Conservation (phyloP, 2,329 filamentous ascomycete genomes). For the Diplodia intermedia region DNA sequence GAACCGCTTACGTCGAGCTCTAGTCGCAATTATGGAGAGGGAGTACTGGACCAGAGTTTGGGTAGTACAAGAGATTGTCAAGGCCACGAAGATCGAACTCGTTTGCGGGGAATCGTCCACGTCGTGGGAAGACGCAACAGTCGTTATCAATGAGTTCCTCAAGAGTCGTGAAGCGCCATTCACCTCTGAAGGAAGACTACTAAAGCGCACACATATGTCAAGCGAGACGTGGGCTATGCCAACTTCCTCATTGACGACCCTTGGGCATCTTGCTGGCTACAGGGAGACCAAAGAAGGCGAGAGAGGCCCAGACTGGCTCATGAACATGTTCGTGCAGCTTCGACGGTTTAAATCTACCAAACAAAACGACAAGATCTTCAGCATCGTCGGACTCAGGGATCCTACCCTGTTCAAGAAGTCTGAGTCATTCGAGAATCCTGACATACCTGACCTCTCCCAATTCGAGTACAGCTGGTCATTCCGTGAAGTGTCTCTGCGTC, state of each 20-base stretch:
- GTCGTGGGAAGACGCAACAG: background rate
- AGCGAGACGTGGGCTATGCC: background rate
- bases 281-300: accelerated
- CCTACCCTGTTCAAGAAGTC: background rate
- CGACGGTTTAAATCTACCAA: slow-evolving; percentile 2
- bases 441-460: no score
- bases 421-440: no score
- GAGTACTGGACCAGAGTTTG: slow-evolving; percentile 1
- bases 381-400: background rate
- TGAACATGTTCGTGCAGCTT: background rate
- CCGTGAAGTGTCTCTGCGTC: no score
- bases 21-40: background rate
- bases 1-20: background rate
- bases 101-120: background rate
- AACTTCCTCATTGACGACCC: background rate
- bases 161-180: background rate
- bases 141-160: no score
- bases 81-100: background rate
- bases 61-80: background rate
- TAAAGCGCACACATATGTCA: background rate
- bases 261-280: background rate
- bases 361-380: background rate
- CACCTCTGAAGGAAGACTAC: background rate
- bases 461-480: no score
- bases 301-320: background rate